These are phyloP conservation scores for Saraca asoca DNA, from an alignment of 331 rosid species.

Conservation along the genomic window DNA sequence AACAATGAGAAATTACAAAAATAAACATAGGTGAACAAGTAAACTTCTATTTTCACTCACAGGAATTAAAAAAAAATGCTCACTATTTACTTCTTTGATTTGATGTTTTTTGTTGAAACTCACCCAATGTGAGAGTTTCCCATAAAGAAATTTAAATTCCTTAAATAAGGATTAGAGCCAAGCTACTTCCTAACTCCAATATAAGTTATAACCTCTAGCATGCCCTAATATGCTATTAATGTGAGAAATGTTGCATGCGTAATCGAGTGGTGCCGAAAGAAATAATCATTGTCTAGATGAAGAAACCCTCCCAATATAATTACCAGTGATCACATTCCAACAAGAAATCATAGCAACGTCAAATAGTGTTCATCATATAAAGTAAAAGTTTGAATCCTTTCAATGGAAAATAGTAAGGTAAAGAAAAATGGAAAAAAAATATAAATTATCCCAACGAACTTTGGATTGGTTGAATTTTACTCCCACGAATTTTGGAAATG, in stretches of 20 bases:
- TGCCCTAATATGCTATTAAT: conserved; percentile 31
- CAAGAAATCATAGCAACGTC: neutral
- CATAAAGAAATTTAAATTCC: conserved; percentile 28
- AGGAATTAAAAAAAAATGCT: neutral
- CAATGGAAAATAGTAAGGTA: no score
- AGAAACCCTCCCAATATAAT: conserved; percentile 21
- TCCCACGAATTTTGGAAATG: no score
- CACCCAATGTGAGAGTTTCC: conserved; percentile 36
- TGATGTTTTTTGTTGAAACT: conserved; percentile 34
- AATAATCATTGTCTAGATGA: neutral
- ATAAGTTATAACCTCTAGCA: conserved; percentile 19
- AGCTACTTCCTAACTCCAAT: conserved; percentile 37
- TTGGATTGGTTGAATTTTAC: no score
- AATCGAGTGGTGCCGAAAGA: neutral
- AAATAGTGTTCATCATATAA: no score
- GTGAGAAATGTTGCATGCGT: conserved; percentile 3
- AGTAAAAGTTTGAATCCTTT: no score
- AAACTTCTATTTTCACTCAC: neutral
- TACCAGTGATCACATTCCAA: conserved; percentile 31
- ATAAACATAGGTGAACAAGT: neutral
- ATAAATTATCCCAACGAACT: no score
- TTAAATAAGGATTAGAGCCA: conserved; percentile 20
- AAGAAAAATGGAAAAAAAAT: no score
- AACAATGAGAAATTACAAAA: neutral
- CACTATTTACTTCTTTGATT: conserved; percentile 32